Evolutionary conservation across 352 stramenopile genomes (phyloP).

Genomic region (Globisporangium ultimum): DNA sequence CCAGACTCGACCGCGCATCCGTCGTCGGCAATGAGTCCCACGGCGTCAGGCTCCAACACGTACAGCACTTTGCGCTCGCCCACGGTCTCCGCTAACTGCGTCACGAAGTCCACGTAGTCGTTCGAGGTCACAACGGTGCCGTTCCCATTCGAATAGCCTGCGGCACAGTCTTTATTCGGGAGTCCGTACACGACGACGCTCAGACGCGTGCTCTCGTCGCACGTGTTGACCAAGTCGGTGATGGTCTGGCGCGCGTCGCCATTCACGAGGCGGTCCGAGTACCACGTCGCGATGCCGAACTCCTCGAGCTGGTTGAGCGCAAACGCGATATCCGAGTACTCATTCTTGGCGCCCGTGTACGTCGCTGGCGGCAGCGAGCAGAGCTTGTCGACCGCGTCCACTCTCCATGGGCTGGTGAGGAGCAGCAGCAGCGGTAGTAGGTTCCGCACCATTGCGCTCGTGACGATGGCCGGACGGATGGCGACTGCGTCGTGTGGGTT

Average conservation of each 20-base stretch:
- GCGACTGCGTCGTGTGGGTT: no score
- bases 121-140: conserved; percentile 33
- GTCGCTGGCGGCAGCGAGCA: conserved; percentile 36
- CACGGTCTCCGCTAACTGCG: conserved; percentile 30
- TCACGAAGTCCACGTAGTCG: conserved; percentile 48
- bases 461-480: no score
- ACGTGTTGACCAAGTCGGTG: conserved; percentile 22
- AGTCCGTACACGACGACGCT: conserved; percentile 69
- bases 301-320: conserved; percentile 33
- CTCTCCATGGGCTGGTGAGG: not conserved
- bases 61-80: conserved; percentile 59
- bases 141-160: conserved; percentile 32
- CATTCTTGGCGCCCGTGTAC: conserved; percentile 29
- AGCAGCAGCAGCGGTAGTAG: not conserved
- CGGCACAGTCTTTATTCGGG: conserved; percentile 74
- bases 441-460: not conserved
- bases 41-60: conserved; percentile 63
- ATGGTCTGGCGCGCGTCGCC: conserved; percentile 22
- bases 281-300: conserved; percentile 45
- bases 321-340: conserved; percentile 29
- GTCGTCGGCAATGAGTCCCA: conserved; percentile 41
- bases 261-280: conserved; percentile 36
- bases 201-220: conserved; percentile 27
- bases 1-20: conserved; percentile 28
- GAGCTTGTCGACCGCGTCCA: conserved; percentile 9